Conservation (phyloP, 306 rosid species). For the Quercus parvula region DNA sequence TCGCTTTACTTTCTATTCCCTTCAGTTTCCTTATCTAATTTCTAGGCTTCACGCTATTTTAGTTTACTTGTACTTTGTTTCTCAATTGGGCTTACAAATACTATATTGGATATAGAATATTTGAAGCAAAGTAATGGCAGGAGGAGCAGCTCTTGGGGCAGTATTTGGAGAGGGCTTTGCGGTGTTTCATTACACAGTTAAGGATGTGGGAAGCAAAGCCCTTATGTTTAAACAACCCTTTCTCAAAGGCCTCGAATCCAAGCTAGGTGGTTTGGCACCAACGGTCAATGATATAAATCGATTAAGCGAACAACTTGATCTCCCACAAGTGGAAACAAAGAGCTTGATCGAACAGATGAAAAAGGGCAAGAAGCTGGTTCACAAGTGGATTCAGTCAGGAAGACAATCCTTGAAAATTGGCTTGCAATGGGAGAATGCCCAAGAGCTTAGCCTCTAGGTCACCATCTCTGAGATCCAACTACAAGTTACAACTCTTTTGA, state of each 20-base stretch:
- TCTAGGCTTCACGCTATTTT: too few relatives aligned
- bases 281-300: slow-evolving; percentile 1
- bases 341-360: neutral
- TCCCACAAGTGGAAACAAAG: neutral
- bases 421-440: too few relatives aligned
- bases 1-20: too few relatives aligned
- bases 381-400: neutral
- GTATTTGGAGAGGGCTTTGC: neutral
- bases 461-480: fast-evolving
- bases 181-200: neutral
- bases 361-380: slow-evolving; percentile 1
- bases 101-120: too few relatives aligned
- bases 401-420: slow-evolving; percentile 1
- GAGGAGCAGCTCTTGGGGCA: slow-evolving; percentile 7
- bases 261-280: neutral
- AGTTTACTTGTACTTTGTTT: too few relatives aligned
- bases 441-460: too few relatives aligned
- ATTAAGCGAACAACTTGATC: neutral
- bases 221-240: neutral
- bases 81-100: too few relatives aligned
- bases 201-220: neutral
- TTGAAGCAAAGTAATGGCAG: neutral
- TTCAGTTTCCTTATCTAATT: too few relatives aligned
- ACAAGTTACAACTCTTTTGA: too few relatives aligned
- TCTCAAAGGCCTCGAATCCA: neutral